A percentile compares a stretch with the other conserved stretches of the same genome.
These are phyloP conservation scores for Tranzscheliella williamsii DNA, from an alignment of 1,284 basidiomycete genomes.

Conservation along the genomic window DNA sequence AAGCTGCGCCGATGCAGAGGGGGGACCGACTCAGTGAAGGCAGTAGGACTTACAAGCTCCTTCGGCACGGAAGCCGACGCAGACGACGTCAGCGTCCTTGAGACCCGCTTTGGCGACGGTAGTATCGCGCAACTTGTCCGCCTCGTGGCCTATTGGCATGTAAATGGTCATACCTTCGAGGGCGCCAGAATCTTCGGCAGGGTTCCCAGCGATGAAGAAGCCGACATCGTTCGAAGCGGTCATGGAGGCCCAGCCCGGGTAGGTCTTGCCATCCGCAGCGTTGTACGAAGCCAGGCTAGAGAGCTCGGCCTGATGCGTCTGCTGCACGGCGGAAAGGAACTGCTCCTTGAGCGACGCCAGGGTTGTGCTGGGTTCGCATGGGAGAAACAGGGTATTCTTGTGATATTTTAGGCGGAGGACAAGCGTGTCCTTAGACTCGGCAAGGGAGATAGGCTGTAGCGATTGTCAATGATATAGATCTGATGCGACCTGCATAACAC, in stretches of 20 bases:
- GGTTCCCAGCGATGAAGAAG: constrained; percentile 23
- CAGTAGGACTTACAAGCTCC: constrained; percentile 35
- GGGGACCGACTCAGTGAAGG: too few relatives aligned
- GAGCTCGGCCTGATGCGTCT: constrained; percentile 22
- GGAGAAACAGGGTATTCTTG: constrained; percentile 31
- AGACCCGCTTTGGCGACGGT: constrained; percentile 32
- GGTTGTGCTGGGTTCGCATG: constrained; percentile 17
- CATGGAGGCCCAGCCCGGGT: constrained; percentile 19
- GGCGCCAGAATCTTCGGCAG: constrained; percentile 4
- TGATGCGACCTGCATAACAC: too few relatives aligned
- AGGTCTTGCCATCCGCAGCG: constrained; percentile 20
- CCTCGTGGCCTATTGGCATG: constrained; percentile 31
- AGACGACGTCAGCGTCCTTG: constrained; percentile 31
- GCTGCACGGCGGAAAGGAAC: constrained; percentile 15
- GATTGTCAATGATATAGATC: too few relatives aligned
- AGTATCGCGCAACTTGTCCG: constrained; percentile 1
- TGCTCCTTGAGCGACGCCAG: constrained; percentile 15
- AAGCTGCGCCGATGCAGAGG: too few relatives aligned
- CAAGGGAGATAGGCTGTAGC: background rate
- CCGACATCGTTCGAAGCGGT: constrained; percentile 19
- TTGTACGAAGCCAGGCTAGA: constrained; percentile 9
- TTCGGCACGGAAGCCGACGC: constrained; percentile 26
- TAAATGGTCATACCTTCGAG: constrained; percentile 22
- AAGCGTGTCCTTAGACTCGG: constrained; percentile 25
- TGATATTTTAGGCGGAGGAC: constrained; percentile 35